These are phyloP conservation scores for Cercospora janseana DNA, from an alignment of 2,329 filamentous ascomycete genomes.

Conservation along the genomic window DNA sequence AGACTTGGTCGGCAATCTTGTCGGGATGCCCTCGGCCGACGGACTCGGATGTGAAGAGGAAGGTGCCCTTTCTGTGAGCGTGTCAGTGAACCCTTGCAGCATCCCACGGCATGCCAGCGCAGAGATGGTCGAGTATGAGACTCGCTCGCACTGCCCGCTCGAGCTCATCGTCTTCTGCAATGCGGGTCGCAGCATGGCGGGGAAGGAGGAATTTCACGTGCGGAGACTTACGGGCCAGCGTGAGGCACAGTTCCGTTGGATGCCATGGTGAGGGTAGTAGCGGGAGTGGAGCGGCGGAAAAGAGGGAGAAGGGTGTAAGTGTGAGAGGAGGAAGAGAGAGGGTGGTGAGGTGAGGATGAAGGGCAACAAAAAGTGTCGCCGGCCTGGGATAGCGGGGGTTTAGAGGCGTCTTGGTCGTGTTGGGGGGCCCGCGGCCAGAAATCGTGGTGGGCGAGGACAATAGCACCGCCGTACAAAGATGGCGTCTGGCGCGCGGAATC, in stretches of 20 bases:
- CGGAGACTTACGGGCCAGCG: slow-evolving; percentile 22
- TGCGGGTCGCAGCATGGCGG: not conserved
- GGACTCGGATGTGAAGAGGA: slow-evolving; percentile 52
- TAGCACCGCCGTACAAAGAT: slow-evolving; percentile 2
- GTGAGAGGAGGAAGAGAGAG: not conserved
- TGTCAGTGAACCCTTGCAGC: slow-evolving; percentile 1
- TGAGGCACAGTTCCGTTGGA: slow-evolving; percentile 20
- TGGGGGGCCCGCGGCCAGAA: not conserved
- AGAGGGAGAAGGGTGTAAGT: not conserved
- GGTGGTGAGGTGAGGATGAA: slow-evolving; percentile 5
- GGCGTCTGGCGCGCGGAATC: not conserved
- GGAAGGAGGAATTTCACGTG: not conserved
- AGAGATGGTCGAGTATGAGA: not conserved
- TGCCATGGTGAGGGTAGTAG: slow-evolving; percentile 16
- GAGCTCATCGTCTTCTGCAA: not conserved
- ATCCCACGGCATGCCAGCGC: not conserved
- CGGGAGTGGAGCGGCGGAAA: not conserved
- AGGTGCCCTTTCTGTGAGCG: slow-evolving; percentile 25
- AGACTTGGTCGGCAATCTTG: slow-evolving; percentile 74
- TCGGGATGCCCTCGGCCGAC: slow-evolving; percentile 45
- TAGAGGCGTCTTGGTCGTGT: no score
- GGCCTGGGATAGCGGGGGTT: not conserved
- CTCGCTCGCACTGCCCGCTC: not conserved
- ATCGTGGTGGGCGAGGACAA: slow-evolving; percentile 5
- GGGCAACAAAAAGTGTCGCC: slow-evolving; percentile 8